A percentile compares a stretch with the other conserved stretches of the same genome.
phyloP scores from a whole-genome alignment of 768 basidiomycete species.

The Mycena floridula region DNA sequence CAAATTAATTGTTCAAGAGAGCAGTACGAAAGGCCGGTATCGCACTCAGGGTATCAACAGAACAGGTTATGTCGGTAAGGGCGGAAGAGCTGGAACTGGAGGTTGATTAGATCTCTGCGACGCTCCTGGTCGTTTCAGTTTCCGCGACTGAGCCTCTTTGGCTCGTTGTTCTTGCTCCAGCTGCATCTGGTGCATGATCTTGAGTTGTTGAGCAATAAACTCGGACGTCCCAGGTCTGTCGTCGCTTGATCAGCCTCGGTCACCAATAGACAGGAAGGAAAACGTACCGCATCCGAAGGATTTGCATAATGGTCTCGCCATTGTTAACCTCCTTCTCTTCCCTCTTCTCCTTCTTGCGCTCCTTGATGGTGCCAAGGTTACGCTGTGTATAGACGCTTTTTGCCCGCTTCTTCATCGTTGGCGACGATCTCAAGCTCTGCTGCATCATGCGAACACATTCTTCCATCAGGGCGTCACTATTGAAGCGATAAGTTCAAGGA shows the following conservation, averaged over 20 bases:
- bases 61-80: not conserved
- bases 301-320: constrained; percentile 90
- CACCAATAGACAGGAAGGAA: not conserved
- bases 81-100: not conserved
- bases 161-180: constrained; percentile 75
- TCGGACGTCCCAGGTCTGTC: constrained; percentile 72
- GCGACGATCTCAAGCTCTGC: constrained; percentile 66
- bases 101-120: not conserved
- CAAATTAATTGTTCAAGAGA: not conserved
- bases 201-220: constrained; percentile 83
- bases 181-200: constrained; percentile 77
- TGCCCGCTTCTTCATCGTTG: constrained; percentile 78
- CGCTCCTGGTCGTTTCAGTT: constrained; percentile 40
- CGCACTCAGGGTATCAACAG: not conserved
- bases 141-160: constrained; percentile 52
- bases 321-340: constrained; percentile 70
- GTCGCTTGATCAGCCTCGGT: not conserved
- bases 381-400: constrained; percentile 92
- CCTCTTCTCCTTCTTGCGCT: constrained; percentile 89
- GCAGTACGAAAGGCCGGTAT: not conserved
- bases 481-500: constrained; percentile 4
- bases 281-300: constrained; percentile 86
- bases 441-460: constrained; percentile 97
- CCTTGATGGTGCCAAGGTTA: constrained; percentile 93
- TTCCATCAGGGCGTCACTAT: constrained; percentile 80